Conservation (phyloP, 371 early-diverging fungal species). For the Mucor racemosus region DNA sequence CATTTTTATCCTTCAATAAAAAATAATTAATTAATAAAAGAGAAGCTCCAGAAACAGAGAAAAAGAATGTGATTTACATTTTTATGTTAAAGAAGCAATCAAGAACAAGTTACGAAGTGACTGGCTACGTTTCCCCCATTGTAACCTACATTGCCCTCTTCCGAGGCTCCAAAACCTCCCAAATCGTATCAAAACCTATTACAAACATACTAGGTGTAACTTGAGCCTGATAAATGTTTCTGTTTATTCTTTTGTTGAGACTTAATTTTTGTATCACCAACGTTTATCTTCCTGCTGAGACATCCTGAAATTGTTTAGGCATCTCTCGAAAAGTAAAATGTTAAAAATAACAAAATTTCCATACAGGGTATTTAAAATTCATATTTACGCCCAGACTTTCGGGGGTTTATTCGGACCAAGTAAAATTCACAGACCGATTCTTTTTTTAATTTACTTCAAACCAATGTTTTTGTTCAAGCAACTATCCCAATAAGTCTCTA, state of each 20-base stretch:
- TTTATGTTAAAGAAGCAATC: background rate
- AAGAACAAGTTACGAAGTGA: background rate
- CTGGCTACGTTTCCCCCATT: constrained; percentile 5
- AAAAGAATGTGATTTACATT: background rate
- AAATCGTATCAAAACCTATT: background rate
- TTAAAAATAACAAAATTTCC: background rate
- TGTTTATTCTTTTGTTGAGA: background rate
- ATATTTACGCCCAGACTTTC: no score
- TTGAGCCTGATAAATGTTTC: background rate
- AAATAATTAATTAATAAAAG: constrained; percentile 11
- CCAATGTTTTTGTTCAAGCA: no score
- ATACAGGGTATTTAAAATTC: no score
- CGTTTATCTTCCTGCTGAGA: background rate
- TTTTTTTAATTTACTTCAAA: no score
- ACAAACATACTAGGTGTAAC: background rate
- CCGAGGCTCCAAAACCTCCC: constrained; percentile 7
- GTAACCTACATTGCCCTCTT: background rate
- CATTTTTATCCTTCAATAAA: constrained; percentile 6
- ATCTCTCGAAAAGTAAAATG: background rate
- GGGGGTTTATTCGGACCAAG: no score
- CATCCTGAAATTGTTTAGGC: background rate
- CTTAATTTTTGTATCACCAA: background rate
- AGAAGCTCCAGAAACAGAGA: background rate
- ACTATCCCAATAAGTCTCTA: no score
- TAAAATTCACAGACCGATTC: no score